Conservation (phyloP, 148 eudicot genomes). For the Fallopia convolvulus region DNA sequence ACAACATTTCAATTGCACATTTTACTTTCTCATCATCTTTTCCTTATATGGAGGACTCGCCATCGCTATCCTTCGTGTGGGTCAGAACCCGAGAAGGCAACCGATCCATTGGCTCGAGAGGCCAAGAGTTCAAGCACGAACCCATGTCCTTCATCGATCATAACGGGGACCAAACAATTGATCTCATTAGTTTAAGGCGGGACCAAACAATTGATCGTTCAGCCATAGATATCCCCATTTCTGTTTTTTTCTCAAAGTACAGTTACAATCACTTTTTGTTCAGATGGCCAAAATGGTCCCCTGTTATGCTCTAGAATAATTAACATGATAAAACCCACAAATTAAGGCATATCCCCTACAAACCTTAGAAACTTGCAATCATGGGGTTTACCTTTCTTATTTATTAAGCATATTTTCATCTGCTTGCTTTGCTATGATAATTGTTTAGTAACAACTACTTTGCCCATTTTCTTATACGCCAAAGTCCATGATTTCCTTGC, state of each 20-base stretch:
- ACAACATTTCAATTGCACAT: neutral
- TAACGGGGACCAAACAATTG: neutral
- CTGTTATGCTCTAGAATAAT: neutral
- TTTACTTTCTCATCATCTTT: neutral
- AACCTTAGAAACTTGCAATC: neutral
- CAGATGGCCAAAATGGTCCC: conserved; percentile 1
- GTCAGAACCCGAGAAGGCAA: neutral
- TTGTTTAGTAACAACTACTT: neutral
- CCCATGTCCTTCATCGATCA: neutral
- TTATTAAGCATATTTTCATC: neutral
- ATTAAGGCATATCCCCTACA: neutral
- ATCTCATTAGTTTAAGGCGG: neutral
- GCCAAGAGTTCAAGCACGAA: neutral
- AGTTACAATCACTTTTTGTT: neutral
- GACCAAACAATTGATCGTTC: neutral
- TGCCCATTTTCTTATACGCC: neutral
- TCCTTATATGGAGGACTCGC: neutral
- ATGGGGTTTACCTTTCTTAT: neutral
- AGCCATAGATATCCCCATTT: neutral
- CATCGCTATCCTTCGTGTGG: neutral
- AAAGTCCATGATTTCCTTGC: neutral
- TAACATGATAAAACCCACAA: neutral
- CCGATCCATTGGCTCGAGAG: neutral
- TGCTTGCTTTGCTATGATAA: neutral
- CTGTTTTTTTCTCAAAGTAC: neutral